Evolutionary conservation across 1,284 basidiomycete genomes (phyloP).

Genomic region (Malassezia equina): DNA sequence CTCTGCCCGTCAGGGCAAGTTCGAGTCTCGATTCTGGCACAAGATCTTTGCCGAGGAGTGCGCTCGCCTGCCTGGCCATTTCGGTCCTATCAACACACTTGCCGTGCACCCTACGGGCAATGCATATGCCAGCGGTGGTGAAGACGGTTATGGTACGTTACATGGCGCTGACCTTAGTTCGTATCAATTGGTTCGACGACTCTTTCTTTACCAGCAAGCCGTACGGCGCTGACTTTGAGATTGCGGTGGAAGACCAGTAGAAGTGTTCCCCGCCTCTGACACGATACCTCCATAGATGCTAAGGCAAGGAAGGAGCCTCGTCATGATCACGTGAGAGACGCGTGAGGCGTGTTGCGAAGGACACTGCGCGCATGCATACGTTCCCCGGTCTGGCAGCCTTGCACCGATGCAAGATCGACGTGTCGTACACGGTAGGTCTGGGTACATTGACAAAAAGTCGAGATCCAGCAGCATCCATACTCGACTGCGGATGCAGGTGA

Average conservation of each 20-base stretch:
- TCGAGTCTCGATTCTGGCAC: conserved; percentile 98
- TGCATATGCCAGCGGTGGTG: conserved; percentile 84
- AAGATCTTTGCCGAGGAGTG: conserved; percentile 96
- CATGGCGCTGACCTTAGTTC: conserved; percentile 19
- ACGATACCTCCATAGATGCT: neutral
- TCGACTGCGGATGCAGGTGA: neutral
- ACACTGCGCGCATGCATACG: neutral
- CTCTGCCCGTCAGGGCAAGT: conserved; percentile 82
- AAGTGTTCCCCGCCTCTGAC: neutral
- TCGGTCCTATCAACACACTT: conserved; percentile 96
- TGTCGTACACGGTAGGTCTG: conserved; percentile 2
- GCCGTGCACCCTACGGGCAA: conserved; percentile 83
- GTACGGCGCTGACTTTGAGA: conserved; percentile 43
- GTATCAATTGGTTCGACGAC: conserved; percentile 47
- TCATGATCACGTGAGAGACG: conserved; percentile 9
- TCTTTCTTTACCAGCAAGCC: conserved; percentile 43
- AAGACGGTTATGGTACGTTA: conserved; percentile 63
- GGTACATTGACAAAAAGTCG: neutral
- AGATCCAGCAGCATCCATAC: conserved; percentile 4
- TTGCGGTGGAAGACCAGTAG: conserved; percentile 42
- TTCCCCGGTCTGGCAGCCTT: neutral
- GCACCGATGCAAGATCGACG: neutral
- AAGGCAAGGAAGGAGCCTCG: neutral
- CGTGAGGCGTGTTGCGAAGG: neutral
- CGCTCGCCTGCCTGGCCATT: conserved; percentile 64